Evolutionary conservation across 169 alveolate species (phyloP).

Genomic region (Miamiensis avidus): DNA sequence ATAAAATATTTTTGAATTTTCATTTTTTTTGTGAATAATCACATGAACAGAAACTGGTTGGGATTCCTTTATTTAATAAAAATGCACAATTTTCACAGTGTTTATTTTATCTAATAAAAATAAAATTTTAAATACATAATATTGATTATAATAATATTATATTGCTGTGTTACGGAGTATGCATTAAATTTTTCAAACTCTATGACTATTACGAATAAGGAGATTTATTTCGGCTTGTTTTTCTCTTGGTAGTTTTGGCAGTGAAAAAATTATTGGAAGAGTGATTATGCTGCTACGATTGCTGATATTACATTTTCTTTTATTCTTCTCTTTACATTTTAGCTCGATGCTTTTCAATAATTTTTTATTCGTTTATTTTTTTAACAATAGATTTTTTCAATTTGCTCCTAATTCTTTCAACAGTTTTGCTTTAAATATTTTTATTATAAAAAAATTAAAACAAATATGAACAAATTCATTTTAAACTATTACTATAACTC

Average conservation of each 20-base stretch:
- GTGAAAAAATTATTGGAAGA: too few relatives aligned
- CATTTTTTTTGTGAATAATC: too few relatives aligned
- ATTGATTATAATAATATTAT: too few relatives aligned
- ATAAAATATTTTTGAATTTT: too few relatives aligned
- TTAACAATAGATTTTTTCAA: not conserved
- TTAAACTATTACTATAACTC: not conserved
- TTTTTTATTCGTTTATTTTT: not conserved
- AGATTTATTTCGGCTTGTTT: not conserved
- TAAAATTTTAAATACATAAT: too few relatives aligned
- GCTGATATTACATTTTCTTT: not conserved
- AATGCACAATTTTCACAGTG: not conserved
- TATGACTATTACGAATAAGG: too few relatives aligned
- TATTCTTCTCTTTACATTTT: too few relatives aligned
- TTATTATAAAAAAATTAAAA: too few relatives aligned
- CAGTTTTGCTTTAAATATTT: not conserved
- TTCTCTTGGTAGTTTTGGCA: not conserved
- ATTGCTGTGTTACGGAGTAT: not conserved
- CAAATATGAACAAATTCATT: too few relatives aligned
- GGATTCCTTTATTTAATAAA: not conserved
- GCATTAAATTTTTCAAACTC: too few relatives aligned
- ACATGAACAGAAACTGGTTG: not conserved
- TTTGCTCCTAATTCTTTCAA: not conserved
- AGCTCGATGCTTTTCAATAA: not conserved
- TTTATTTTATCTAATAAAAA: not conserved
- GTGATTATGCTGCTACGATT: not conserved